Base-by-base conservation (phyloP, 805 yeast genomes). In the Pichia pseudocactophila region DNA sequence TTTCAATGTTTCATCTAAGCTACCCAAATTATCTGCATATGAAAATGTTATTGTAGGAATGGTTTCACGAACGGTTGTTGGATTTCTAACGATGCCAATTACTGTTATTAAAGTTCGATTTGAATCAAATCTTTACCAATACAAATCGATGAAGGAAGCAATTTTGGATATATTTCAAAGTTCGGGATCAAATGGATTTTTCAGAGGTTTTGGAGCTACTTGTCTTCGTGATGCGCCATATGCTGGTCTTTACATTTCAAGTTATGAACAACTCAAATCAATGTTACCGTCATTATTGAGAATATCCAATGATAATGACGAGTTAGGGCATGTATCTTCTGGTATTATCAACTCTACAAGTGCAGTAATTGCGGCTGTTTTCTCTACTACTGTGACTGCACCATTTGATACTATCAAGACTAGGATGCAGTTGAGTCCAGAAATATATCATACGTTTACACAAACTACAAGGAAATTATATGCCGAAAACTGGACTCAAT, bases 401-500 rank as follows among this genome's bases (percentile, higher is more conserved):
- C 98, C 98, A 0, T 90, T 90, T 56, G 98, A 90, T 55, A 85
- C 96, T 0, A 76, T 92, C 28, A 90, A 90, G 59, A 92, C 97
- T 0, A 70, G 95, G 44, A 79, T 92, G 73, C 98, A 90, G 64
- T 64, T 90, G 39, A 65, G 76, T 20, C 80, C 87, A 2, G 45
- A 51, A 9, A 55, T 61, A 41, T 75, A 73, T 58, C 54, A 58
- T 48, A 54, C 69, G 46, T 68, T 71, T 50, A 34, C 57, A n/a
- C 44, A 62, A 37, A 70, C 84, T 7, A 50, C 66, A 40, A 39
- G 36, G 4, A 27, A 45, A 26, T 73, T 71, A 43, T 54, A 63
- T 51, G 64, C 59, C 53, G 89, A 64, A 61, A 80, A 68, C 5
- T 50, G 71, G 20, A 49, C 61, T 20, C 73, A 79, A 36, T 65